phyloP scores from a whole-genome alignment of 2,329 filamentous ascomycete genomes.

The Penicillium crustosum region DNA sequence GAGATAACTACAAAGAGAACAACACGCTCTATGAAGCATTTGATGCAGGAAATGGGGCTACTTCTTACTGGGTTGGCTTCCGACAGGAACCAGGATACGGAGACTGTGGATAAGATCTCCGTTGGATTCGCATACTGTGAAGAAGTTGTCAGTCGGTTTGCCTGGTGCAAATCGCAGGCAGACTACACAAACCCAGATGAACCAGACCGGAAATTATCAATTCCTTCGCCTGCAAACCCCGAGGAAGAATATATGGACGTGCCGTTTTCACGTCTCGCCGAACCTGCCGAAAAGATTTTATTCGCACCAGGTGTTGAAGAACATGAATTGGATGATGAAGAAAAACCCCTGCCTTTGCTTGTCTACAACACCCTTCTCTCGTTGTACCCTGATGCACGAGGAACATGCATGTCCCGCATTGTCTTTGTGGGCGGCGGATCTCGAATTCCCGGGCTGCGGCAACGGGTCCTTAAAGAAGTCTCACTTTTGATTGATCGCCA shows the following conservation, averaged over 20 bases:
- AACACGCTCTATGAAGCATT: conserved; percentile 69
- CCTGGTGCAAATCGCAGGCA: conserved; percentile 65
- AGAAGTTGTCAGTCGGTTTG: conserved; percentile 70
- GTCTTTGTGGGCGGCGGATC: conserved; percentile 82
- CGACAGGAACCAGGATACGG: conserved; percentile 28
- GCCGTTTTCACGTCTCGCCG: conserved; percentile 67
- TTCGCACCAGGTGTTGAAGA: conserved; percentile 59
- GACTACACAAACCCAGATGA: conserved; percentile 1
- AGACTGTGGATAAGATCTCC: conserved; percentile 40
- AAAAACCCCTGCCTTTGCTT: conserved; percentile 73
- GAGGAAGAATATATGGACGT: conserved; percentile 54
- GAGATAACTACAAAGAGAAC: conserved; percentile 72
- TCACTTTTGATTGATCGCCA: conserved; percentile 62
- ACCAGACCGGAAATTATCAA: conserved; percentile 42
- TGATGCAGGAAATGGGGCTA: conserved; percentile 67
- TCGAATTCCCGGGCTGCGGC: conserved; percentile 74
- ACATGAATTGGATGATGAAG: conserved; percentile 77
- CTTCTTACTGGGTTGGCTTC: conserved; percentile 31
- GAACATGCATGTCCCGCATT: conserved; percentile 83
- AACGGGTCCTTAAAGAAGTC: conserved; percentile 74
- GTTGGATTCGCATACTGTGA: conserved; percentile 77
- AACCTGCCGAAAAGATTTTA: conserved; percentile 73
- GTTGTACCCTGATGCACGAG: conserved; percentile 77
- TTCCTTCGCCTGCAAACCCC: conserved; percentile 48
- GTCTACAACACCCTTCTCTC: conserved; percentile 73